phyloP scores from a whole-genome alignment of 345 rosid species.

The Eucalyptus pauciflora region DNA sequence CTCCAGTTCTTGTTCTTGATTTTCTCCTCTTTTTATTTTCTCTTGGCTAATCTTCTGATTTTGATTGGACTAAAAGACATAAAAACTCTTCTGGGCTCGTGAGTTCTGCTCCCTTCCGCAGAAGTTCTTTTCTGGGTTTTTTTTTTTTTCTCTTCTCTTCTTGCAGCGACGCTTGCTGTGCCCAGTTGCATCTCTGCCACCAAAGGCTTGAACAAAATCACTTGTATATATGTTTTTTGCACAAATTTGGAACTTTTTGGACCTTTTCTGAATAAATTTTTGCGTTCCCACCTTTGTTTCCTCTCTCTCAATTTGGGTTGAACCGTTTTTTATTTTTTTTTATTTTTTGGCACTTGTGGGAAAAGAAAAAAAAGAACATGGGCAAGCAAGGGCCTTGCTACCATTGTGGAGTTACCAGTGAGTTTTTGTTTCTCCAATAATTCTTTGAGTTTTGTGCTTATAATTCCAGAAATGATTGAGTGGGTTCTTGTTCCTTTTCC shows the following conservation, averaged over 20 bases:
- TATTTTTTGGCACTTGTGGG: neutral
- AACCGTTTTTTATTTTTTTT: neutral
- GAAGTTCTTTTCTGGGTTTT: neutral
- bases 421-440: constrained; percentile 30
- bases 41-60: neutral
- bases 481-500: neutral
- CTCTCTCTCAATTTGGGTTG: neutral
- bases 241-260: neutral
- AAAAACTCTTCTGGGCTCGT: neutral
- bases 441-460: neutral
- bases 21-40: neutral
- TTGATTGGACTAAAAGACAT: neutral
- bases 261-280: neutral
- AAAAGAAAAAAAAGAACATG: constrained; percentile 25
- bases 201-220: neutral
- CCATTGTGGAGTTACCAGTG: constrained; percentile 99
- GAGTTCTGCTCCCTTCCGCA: neutral
- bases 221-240: neutral
- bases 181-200: neutral
- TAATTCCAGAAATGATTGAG: neutral
- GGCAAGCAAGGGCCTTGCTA: constrained; percentile 99
- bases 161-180: neutral
- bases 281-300: neutral
- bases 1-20: neutral
- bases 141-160: neutral